Percentiles rank a stretch among this genome's conserved stretches.
Conservation (phyloP, 345 rosid genomes). For the Hibiscus mutabilis region DNA sequence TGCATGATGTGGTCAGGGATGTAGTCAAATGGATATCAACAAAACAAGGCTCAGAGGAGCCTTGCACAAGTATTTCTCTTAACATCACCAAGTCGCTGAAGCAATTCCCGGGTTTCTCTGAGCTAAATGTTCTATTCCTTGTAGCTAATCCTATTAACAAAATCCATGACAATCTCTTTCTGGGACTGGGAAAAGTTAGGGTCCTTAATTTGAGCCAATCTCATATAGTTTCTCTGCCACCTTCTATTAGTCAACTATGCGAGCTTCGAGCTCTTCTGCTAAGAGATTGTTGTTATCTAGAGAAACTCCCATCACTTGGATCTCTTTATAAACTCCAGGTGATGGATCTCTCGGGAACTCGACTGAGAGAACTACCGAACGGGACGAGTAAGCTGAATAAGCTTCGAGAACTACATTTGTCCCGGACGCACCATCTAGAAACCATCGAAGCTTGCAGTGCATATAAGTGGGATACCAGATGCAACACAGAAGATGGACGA, state of each 20-base stretch:
- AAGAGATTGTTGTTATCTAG: slow-evolving; percentile 19
- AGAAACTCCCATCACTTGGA: slow-evolving; percentile 21
- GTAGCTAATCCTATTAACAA: slow-evolving; percentile 27
- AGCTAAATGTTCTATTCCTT: slow-evolving; percentile 22
- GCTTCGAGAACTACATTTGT: slow-evolving; percentile 20
- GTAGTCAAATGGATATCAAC: slow-evolving; percentile 21
- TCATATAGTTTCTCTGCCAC: slow-evolving; percentile 18
- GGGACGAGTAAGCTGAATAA: slow-evolving; percentile 12
- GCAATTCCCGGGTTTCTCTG: slow-evolving; percentile 8
- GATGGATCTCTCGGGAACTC: slow-evolving; percentile 31
- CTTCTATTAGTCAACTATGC: slow-evolving; percentile 10
- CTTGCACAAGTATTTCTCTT: slow-evolving; percentile 16
- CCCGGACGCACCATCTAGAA: slow-evolving; percentile 21
- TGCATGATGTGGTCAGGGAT: slow-evolving; percentile 32
- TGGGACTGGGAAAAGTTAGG: slow-evolving; percentile 16
- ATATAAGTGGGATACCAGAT: slow-evolving; percentile 20
- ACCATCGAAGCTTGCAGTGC: slow-evolving; percentile 23
- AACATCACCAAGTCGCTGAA: slow-evolving; percentile 17
- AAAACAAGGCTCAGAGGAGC: slow-evolving; percentile 5
- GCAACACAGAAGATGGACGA: slow-evolving; percentile 8
- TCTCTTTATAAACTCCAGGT: slow-evolving; percentile 23
- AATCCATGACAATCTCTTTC: slow-evolving; percentile 23
- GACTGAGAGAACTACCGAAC: slow-evolving; percentile 20
- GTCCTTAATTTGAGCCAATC: slow-evolving; percentile 26
- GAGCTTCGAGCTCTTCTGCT: slow-evolving; percentile 22